Evolutionary conservation across 192 early-diverging fungal species (phyloP).

Genomic region (Ambispora gerdemannii): DNA sequence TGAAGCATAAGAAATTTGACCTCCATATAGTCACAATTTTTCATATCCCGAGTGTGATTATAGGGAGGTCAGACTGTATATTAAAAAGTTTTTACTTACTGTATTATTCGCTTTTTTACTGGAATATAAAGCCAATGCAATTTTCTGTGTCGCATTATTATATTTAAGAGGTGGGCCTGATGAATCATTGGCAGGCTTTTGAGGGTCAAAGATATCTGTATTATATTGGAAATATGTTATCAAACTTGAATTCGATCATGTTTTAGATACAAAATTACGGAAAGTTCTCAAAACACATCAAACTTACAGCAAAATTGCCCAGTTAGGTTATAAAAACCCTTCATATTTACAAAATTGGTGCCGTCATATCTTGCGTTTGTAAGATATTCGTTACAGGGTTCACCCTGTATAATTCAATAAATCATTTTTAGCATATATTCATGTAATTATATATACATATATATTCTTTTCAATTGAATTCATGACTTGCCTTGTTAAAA

Average conservation of each 20-base stretch:
- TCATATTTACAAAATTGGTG: constrained; percentile 13
- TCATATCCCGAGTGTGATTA: too few relatives aligned
- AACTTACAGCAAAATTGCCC: constrained; percentile 21
- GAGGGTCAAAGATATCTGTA: constrained; percentile 17
- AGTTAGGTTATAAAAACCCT: constrained; percentile 10
- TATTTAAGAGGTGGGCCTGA: not conserved
- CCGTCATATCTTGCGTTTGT: constrained; percentile 4
- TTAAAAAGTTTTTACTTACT: not conserved
- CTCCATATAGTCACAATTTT: too few relatives aligned
- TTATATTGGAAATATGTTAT: not conserved
- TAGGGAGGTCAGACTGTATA: too few relatives aligned
- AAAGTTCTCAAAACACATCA: not conserved
- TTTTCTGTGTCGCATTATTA: constrained; percentile 26
- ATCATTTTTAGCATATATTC: not conserved
- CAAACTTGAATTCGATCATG: not conserved
- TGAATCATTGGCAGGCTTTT: not conserved
- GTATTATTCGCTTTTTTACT: constrained; percentile 21
- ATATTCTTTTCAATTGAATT: too few relatives aligned
- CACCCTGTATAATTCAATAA: constrained; percentile 1
- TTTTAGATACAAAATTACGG: not conserved
- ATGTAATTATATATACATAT: not conserved
- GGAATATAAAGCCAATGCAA: constrained; percentile 12
- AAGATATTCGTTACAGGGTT: constrained; percentile 6
- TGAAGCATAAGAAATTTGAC: too few relatives aligned
- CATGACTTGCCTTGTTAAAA: not conserved